Conservation (phyloP, 2,329 filamentous ascomycete genomes). For the Fusarium sp. region DNA sequence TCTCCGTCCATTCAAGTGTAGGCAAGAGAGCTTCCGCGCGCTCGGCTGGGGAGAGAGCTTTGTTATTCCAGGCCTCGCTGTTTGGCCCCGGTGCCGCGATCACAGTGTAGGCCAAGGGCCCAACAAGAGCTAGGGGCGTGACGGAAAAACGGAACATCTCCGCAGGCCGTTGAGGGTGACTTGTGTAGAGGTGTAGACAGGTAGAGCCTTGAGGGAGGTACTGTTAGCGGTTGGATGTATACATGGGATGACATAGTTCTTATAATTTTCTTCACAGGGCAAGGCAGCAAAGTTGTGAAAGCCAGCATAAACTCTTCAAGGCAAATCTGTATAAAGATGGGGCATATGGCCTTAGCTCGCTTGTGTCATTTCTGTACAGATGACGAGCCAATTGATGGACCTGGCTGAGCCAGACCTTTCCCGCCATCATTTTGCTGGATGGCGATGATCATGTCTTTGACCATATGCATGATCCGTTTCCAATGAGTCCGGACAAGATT, state of each 20-base stretch:
- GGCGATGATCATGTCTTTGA: neutral
- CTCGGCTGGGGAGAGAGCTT: neutral
- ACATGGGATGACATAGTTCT: neutral
- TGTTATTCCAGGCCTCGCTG: neutral
- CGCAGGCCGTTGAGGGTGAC: neutral
- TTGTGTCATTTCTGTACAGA: neutral
- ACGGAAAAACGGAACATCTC: neutral
- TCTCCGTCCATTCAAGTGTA: neutral
- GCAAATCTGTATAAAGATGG: neutral
- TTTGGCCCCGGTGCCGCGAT: neutral
- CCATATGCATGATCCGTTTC: neutral
- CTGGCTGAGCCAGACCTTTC: neutral
- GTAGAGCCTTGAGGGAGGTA: neutral
- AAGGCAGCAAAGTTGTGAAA: neutral
- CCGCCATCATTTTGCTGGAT: neutral
- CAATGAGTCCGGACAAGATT: neutral
- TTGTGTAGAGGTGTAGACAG: neutral
- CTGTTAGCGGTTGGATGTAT: neutral
- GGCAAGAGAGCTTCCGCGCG: neutral
- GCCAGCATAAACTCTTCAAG: too few relatives aligned
- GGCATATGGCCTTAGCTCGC: neutral
- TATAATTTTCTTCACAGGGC: neutral
- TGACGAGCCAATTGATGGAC: neutral
- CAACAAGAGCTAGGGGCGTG: neutral
- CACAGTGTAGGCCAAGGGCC: neutral